These are phyloP conservation scores for Salmacisia buchloeana DNA, from an alignment of 1,284 basidiomycete genomes.

Conservation along the genomic window DNA sequence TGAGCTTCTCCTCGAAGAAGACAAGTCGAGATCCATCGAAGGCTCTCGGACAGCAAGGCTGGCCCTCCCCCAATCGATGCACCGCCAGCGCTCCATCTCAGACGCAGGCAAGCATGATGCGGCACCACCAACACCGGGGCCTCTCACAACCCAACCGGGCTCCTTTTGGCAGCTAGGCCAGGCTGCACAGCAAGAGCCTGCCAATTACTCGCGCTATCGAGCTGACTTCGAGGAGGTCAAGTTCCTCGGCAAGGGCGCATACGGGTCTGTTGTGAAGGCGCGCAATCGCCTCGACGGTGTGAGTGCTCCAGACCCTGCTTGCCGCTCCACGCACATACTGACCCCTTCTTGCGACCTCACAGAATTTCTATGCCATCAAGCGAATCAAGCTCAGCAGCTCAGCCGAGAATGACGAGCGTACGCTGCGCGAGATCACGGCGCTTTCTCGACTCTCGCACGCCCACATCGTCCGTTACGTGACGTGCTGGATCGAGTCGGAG, in stretches of 20 bases:
- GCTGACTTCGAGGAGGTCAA: conserved; percentile 50
- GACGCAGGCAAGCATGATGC: background rate
- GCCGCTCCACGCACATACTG: background rate
- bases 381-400: conserved; percentile 74
- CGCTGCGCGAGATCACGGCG: conserved; percentile 85
- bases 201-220: conserved; percentile 35
- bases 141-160: conserved; percentile 14
- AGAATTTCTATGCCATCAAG: conserved; percentile 63
- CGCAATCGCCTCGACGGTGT: conserved; percentile 64
- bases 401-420: conserved; percentile 73
- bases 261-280: conserved; percentile 89
- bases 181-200: conserved; percentile 10
- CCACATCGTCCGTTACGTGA: conserved; percentile 76
- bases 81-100: background rate
- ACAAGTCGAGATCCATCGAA: conserved; percentile 8
- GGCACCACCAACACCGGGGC: background rate
- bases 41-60: background rate
- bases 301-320: background rate
- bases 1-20: conserved; percentile 37
- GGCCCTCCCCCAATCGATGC: background rate
- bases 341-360: background rate
- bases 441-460: conserved; percentile 79
- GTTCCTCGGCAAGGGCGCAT: conserved; percentile 72
- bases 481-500: conserved; percentile 42
- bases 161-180: conserved; percentile 42